Base-by-base conservation (phyloP, 23 red algal species). In the Gracilaria vermiculophylla region DNA sequence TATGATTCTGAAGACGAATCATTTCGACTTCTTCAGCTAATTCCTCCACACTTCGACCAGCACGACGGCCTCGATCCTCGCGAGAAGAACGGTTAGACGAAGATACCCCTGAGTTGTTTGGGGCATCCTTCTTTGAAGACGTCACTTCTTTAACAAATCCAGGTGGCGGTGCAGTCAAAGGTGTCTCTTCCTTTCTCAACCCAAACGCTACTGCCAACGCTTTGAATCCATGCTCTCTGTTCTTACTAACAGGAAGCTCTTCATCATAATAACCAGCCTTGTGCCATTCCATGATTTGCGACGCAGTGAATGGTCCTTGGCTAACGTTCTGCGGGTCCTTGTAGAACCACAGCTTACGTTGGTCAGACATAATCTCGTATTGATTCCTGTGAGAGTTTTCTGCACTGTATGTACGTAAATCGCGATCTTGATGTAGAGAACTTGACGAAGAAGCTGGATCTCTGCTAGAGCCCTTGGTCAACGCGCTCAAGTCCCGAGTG, bases 11-110 rank as follows among this genome's bases (percentile, higher is more conserved):
- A 6, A 93, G 58, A 56, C 90, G 90, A 80, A 93, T 93, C 62
- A 69, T 84, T 77, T 93, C 90, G 1, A 93, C 90, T 50, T 93
- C 90, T 43, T 93, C 53, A n/a, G 90, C 90, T 78, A 93, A 51
- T 71, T 85, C 80, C 21, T 84, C 90, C 13, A 78, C 53, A 7
- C 78, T 85, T 1, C 80, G 81, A 13, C 40, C 55, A 33, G 29
- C 76, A 28, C 69, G 52, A 23, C 74, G 58, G 49, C 25, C 50
- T 64, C 64, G 74, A 45, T 91, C 87, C 44, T 72, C 58, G 2
- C 62, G n/a, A 28, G 51, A 52, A 28, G 84, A 53, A 0, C 61
- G 37, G 62, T 24, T 60, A 2, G 72, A 73, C 11, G 72, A 76
- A 9, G 69, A 39, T 10, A 15, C 61, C 33, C 47, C 1, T 21